Evolutionary conservation across 768 basidiomycete genomes (phyloP).

Genomic region (Polyporus arcularius): DNA sequence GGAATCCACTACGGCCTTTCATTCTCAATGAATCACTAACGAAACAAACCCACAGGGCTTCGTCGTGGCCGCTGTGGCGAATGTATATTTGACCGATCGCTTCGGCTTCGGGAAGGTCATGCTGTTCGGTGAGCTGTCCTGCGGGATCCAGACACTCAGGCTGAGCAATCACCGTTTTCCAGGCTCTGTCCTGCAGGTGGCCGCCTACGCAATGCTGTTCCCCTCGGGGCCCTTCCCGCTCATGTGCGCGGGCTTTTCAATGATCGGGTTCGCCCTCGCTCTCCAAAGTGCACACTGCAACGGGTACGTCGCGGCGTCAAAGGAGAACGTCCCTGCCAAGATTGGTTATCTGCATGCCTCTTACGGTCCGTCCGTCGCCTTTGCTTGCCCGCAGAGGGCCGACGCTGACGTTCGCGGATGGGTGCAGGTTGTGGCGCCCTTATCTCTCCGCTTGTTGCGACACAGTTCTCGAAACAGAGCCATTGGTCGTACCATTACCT

Average conservation of each 20-base stretch:
- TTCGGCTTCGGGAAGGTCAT: slow-evolving; percentile 51
- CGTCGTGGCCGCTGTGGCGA: slow-evolving; percentile 46
- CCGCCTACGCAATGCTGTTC: slow-evolving; percentile 54
- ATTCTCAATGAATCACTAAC: no score
- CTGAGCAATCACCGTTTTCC: neutral
- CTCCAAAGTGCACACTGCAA: slow-evolving; percentile 31
- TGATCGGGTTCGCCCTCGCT: slow-evolving; percentile 49
- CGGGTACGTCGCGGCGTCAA: no score
- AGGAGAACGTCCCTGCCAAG: no score
- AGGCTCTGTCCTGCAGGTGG: slow-evolving; percentile 54
- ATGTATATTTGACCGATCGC: slow-evolving; percentile 47
- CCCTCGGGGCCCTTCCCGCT: slow-evolving; percentile 63
- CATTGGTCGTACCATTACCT: slow-evolving; percentile 84
- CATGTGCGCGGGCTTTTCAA: slow-evolving; percentile 49
- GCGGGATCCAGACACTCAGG: neutral
- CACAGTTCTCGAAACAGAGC: slow-evolving; percentile 69
- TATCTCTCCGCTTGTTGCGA: slow-evolving; percentile 72
- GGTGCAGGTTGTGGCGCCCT: slow-evolving; percentile 64
- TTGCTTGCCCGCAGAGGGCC: neutral
- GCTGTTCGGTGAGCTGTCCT: neutral
- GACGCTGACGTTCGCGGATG: neutral
- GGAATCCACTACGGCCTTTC: no score
- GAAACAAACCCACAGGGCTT: slow-evolving; percentile 36
- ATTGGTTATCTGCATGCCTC: no score
- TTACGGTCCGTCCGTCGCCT: no score